Percentiles rank a stretch among this genome's conserved stretches.
phyloP scores from a whole-genome alignment of 2,329 filamentous ascomycete genomes.

The Paecilomyces fulvus region DNA sequence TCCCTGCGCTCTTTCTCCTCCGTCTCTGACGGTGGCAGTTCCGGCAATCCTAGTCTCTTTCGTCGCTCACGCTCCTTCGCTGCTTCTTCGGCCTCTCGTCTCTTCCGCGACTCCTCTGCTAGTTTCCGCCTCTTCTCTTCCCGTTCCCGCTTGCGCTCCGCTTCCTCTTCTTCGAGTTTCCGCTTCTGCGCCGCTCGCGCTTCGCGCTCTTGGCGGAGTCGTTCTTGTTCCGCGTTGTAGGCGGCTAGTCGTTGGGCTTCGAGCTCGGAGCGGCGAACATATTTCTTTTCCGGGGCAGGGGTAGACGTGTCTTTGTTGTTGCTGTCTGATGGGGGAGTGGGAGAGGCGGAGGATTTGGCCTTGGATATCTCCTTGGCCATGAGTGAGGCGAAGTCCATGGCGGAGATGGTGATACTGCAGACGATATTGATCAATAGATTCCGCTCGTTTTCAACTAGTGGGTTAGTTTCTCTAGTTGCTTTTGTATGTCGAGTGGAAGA shows the following conservation, averaged over 20 bases:
- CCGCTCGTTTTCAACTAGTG: background rate
- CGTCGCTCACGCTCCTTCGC: conserved; percentile 65
- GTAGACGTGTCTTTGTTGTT: conserved; percentile 15
- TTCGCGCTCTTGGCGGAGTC: conserved; percentile 61
- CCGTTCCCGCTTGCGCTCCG: conserved; percentile 56
- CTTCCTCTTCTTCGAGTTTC: conserved; percentile 79
- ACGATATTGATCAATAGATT: background rate
- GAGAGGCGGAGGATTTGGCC: conserved; percentile 48
- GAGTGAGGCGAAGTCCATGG: conserved; percentile 90
- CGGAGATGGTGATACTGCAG: conserved; percentile 13
- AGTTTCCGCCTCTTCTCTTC: conserved; percentile 76
- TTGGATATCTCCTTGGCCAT: conserved; percentile 92
- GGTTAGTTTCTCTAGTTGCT: background rate
- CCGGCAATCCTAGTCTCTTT: conserved; percentile 71
- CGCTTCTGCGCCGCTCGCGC: conserved; percentile 69
- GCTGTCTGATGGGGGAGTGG: conserved; percentile 14
- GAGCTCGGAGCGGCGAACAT: conserved; percentile 72
- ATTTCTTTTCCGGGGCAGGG: conserved; percentile 55
- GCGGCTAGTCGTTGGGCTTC: conserved; percentile 73
- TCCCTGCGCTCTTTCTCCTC: conserved; percentile 20
- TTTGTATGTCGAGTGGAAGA: background rate
- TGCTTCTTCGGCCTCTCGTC: conserved; percentile 63
- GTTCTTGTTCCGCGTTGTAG: conserved; percentile 74
- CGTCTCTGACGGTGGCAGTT: conserved; percentile 48
- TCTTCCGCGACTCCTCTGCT: conserved; percentile 67